A percentile compares a stretch with the other conserved stretches of the same genome.
These are phyloP conservation scores for Coniophora puteana DNA, from an alignment of 1,284 basidiomycete genomes.

Conservation along the genomic window DNA sequence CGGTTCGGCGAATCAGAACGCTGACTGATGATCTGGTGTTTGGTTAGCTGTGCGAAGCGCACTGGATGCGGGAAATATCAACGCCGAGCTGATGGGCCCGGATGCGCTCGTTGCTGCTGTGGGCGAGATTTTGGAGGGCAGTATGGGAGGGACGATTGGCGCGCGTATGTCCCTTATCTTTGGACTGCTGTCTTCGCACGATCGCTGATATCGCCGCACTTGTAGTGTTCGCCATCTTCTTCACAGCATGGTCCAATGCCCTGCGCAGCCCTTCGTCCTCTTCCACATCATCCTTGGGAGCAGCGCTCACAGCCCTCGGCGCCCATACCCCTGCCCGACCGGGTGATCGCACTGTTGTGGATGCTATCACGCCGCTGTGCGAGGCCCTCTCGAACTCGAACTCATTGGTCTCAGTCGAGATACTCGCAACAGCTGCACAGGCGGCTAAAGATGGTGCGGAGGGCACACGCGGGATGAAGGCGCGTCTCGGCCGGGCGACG, in stretches of 20 bases:
- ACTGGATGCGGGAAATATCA: constrained; percentile 7
- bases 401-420: too few species aligned
- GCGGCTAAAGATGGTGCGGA: constrained; percentile 42
- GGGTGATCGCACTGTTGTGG: constrained; percentile 53
- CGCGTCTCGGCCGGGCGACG: constrained; percentile 45
- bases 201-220: background rate
- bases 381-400: constrained; percentile 10
- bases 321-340: constrained; percentile 48
- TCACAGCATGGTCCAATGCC: constrained; percentile 33
- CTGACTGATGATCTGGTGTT: background rate
- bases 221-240: constrained; percentile 50
- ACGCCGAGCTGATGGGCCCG: constrained; percentile 4
- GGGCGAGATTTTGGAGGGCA: constrained; percentile 14
- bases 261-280: constrained; percentile 12
- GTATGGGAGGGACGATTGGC: constrained; percentile 16
- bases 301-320: constrained; percentile 30
- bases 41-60: constrained; percentile 8
- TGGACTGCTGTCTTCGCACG: background rate
- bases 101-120: constrained; percentile 7
- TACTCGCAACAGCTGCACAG: constrained; percentile 27
- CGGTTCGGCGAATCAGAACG: too few species aligned
- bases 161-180: constrained; percentile 9
- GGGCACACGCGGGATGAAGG: constrained; percentile 41
- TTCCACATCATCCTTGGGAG: constrained; percentile 6
- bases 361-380: constrained; percentile 48